Conservation (phyloP, 2,329 filamentous ascomycete species). For the Aureobasidium sp. region DNA sequence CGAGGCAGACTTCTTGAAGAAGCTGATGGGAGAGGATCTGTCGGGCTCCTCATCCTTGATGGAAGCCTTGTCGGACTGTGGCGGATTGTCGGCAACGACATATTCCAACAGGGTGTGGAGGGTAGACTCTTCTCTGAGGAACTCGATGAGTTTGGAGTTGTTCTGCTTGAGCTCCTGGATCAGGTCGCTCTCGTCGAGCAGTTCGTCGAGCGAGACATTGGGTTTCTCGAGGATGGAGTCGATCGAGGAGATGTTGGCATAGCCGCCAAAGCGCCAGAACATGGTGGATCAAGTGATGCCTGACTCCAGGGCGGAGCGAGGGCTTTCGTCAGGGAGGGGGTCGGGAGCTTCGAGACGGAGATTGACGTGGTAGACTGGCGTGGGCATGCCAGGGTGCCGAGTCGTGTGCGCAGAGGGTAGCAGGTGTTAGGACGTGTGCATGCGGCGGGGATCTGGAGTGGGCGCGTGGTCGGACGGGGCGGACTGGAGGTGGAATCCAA, state of each 20-base stretch:
- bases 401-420: not conserved
- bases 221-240: slow-evolving; percentile 94
- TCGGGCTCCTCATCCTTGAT: slow-evolving; percentile 34
- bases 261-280: slow-evolving; percentile 99
- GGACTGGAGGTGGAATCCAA: not conserved
- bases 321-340: not conserved
- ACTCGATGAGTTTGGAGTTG: slow-evolving; percentile 96
- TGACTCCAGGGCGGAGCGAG: slow-evolving; percentile 15
- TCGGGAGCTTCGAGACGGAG: not conserved
- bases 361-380: not conserved
- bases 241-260: slow-evolving; percentile 94
- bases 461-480: not conserved
- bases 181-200: slow-evolving; percentile 91
- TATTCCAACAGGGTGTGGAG: slow-evolving; percentile 83
- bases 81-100: slow-evolving; percentile 68
- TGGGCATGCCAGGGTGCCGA: slow-evolving; percentile 12
- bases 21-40: slow-evolving; percentile 35
- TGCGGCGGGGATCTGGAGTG: not conserved
- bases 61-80: slow-evolving; percentile 34
- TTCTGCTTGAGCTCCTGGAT: slow-evolving; percentile 98
- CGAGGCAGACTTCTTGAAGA: slow-evolving; percentile 41
- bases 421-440: not conserved
- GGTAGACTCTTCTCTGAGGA: slow-evolving; percentile 78
- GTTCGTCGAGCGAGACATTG: slow-evolving; percentile 89
- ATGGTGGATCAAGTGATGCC: slow-evolving; percentile 46